Evolutionary conservation across 306 rosid species (phyloP).

Genomic region (Begonia fuchsioides): DNA sequence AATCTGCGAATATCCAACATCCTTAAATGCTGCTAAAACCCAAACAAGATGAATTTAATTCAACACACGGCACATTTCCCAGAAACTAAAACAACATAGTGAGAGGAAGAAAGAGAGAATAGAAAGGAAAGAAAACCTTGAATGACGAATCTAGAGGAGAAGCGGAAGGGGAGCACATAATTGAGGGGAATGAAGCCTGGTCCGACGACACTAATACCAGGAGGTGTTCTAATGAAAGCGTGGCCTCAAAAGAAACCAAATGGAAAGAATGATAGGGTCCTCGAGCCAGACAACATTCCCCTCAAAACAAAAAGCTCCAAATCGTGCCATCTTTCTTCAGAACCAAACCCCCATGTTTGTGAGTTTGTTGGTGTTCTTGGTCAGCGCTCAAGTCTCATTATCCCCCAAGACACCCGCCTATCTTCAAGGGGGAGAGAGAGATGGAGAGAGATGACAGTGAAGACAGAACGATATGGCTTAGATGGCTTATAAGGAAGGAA

Average conservation of each 20-base stretch:
- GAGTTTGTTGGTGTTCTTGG: not conserved
- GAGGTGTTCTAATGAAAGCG: no score
- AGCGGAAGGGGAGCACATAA: conserved; percentile 40
- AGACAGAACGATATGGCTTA: conserved; percentile 20
- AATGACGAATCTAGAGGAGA: no score
- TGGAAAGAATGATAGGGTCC: conserved; percentile 37
- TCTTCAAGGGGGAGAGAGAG: conserved; percentile 38
- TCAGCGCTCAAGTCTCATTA: not conserved
- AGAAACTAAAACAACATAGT: conserved; percentile 4
- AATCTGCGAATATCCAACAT: conserved; percentile 39
- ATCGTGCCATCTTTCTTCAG: not conserved
- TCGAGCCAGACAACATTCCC: conserved; percentile 99
- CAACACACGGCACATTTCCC: conserved; percentile 15
- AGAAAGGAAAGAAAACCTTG: no score
- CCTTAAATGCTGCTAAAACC: conserved; percentile 9
- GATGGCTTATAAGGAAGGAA: conserved; percentile 36
- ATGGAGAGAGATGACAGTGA: conserved; percentile 12
- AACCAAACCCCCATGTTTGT: not conserved
- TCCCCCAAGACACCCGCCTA: conserved; percentile 73
- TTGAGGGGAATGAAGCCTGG: conserved; percentile 99
- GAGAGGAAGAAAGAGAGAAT: no score
- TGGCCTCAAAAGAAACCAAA: not conserved
- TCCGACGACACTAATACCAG: conserved; percentile 61
- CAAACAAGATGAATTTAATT: not conserved
- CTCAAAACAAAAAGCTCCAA: conserved; percentile 51